phyloP scores from a whole-genome alignment of 306 rosid genomes.

The Carpinus fangiana region DNA sequence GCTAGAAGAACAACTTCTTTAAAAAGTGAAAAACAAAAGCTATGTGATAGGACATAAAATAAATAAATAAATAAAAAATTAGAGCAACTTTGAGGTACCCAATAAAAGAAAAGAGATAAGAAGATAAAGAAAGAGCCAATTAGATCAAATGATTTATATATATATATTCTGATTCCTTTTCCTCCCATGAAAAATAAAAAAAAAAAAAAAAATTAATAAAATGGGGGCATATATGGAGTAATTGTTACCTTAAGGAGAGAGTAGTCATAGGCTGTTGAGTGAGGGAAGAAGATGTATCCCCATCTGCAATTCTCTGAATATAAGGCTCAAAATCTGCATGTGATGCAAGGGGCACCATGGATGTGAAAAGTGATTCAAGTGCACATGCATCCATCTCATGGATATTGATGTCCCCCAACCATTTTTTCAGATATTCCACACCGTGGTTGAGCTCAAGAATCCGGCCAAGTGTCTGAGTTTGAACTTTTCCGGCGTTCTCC shows the following conservation, averaged over 20 bases:
- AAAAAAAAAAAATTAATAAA: too few relatives aligned
- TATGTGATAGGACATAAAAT: slow-evolving; percentile 9
- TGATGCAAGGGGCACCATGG: slow-evolving; percentile 72
- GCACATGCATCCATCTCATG: slow-evolving; percentile 53
- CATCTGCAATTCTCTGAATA: slow-evolving; percentile 79
- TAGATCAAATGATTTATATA: slow-evolving; percentile 15
- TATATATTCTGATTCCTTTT: slow-evolving; percentile 26
- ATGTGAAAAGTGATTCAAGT: slow-evolving; percentile 78
- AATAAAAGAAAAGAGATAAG: slow-evolving; percentile 3
- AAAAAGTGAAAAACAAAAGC: background rate
- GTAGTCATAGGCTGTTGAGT: slow-evolving; percentile 70
- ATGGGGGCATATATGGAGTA: too few relatives aligned
- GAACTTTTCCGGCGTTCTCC: slow-evolving; percentile 51
- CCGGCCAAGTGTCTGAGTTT: slow-evolving; percentile 57
- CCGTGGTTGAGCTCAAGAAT: slow-evolving; percentile 70
- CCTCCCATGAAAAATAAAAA: slow-evolving; percentile 7
- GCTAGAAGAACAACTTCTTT: background rate
- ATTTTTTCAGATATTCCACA: slow-evolving; percentile 67
- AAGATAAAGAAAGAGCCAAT: slow-evolving; percentile 16
- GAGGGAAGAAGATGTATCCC: slow-evolving; percentile 61
- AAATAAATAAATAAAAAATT: too few relatives aligned
- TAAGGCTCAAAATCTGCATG: slow-evolving; percentile 82
- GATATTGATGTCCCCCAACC: slow-evolving; percentile 60
- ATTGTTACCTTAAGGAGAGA: slow-evolving; percentile 5
- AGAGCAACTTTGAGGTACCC: background rate